These are phyloP conservation scores for Boletales sp. DNA, from an alignment of 768 basidiomycete species.

Conservation along the genomic window DNA sequence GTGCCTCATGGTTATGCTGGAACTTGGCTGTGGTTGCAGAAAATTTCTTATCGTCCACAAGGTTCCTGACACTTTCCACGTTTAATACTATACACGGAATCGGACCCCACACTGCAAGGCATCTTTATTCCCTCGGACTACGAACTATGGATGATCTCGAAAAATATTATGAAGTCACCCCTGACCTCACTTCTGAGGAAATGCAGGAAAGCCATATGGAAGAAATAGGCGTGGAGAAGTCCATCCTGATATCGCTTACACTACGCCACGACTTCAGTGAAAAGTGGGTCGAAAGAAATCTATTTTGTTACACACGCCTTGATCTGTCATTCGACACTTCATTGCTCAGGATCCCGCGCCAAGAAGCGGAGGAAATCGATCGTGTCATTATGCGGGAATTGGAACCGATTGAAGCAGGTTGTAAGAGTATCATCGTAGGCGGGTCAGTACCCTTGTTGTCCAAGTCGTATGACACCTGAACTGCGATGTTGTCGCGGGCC, in stretches of 20 bases:
- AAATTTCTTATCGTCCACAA: constrained; percentile 42
- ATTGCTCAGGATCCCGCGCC: constrained; percentile 56
- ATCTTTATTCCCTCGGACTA: constrained; percentile 60
- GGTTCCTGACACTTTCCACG: constrained; percentile 52
- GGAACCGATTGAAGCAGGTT: constrained; percentile 58
- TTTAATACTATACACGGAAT: constrained; percentile 72
- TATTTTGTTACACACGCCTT: not conserved
- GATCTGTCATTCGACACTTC: not conserved
- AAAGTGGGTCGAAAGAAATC: constrained; percentile 31
- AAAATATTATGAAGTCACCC: constrained; percentile 46
- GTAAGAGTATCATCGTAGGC: constrained; percentile 72
- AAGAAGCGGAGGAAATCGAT: constrained; percentile 79
- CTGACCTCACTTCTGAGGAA: constrained; percentile 36
- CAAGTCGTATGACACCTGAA: not conserved
- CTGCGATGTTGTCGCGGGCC: not conserved
- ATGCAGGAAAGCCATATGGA: constrained; percentile 13
- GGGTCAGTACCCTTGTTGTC: constrained; percentile 48
- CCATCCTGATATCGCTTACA: constrained; percentile 56
- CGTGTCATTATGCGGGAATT: constrained; percentile 64
- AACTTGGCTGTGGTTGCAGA: constrained; percentile 33
- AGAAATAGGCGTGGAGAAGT: constrained; percentile 31
- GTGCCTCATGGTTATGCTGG: constrained; percentile 7
- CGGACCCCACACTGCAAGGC: constrained; percentile 64
- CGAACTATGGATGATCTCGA: constrained; percentile 69
- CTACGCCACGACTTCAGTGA: constrained; percentile 54